Base-by-base conservation (phyloP, 768 basidiomycete genomes). In the Daedalea quercina region DNA sequence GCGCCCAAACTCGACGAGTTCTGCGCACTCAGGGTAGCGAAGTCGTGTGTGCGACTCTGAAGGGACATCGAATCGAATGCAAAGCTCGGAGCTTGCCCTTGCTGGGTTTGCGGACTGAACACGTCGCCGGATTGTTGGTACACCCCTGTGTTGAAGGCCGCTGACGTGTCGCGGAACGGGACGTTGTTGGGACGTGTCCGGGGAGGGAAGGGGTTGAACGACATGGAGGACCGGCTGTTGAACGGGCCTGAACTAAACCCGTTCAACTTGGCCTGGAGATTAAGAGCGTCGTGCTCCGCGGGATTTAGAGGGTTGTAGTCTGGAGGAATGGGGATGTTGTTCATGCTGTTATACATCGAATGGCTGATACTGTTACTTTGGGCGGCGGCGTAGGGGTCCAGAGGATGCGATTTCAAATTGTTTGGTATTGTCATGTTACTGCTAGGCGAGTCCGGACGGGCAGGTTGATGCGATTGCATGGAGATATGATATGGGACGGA, bases 401-500 rank as follows among this genome's bases (percentile, higher is more conserved):
- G 59, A 73, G 55, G 64, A 60, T 60, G 60, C 66, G 63, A 63
- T 61, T 68, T 52, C 67, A 64, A 24, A 66, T 63, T 60, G 63
- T 57, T 53, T 69, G 64, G 63, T 66, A 70, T 51, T 59, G 63
- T 55, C 62, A 64, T 58, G 71, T 70, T 73, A 47, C 70, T 69
- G 61, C 75, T 74, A 47, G 77, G 74, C 52, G 82, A 80, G 58
- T 81, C 80, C 33, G 81, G 68, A 54, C 75, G 77, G 45, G 68
- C 60, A 40, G 70, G 65, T 28, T 70, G 74, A 50, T 75, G 77
- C 28, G 71, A 62, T 55, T 78, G 76, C 57, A 76, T 74, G 58
- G 74, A 62, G 44, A 76, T 63, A 58, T 78, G 81, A 64, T 74
- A 84, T 54, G 78, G 79, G 20, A 78, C 67, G 34, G 79, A 73